Base-by-base conservation (phyloP, 2,329 filamentous ascomycete species). In the Talaromyces sp. region DNA sequence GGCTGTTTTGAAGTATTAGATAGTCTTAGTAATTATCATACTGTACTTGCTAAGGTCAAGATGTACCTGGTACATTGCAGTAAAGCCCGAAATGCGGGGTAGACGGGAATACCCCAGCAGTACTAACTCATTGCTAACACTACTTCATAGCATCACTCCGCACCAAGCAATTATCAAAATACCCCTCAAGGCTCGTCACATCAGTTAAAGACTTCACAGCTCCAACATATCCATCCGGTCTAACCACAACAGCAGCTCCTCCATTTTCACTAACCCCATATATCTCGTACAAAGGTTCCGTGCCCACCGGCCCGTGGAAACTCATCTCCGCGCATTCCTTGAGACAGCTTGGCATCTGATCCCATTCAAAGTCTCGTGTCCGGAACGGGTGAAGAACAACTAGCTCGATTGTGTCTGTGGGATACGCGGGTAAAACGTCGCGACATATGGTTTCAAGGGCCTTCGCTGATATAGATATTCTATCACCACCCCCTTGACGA, bases 1-100 rank as follows among this genome's bases (percentile, higher is more conserved):
- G 82, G 88, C 89, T 15, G 82, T 94, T 21, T 68, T 94, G 66
- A 88, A 89, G 78, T 60, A 60, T 83, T 87, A 46, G n/a, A 21
- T 4, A 41, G 8, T 10, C 36, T 39, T 11, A 25, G 11, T 25
- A 43, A n/a, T 15, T 13, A 22, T 52, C 15, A 53, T n/a, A n/a
- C n/a, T n/a, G n/a, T n/a, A n/a, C n/a, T n/a, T n/a, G n/a, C n/a
- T n/a, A n/a, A n/a, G n/a, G n/a, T n/a, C n/a, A n/a, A n/a, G n/a
- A n/a, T n/a, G n/a, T n/a, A n/a, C n/a, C n/a, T n/a, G n/a, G n/a
- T n/a, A n/a, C n/a, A n/a, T n/a, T n/a, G n/a, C n/a, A n/a, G n/a
- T n/a, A n/a, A n/a, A n/a, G n/a, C n/a, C n/a, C n/a, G n/a, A n/a
- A n/a, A n/a, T n/a, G n/a, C n/a, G n/a, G n/a, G n/a, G n/a, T n/a